A percentile compares a stretch with the other conserved stretches of the same genome.
Evolutionary conservation across 441 rosid species (phyloP).

Genomic region (Dalechampia spathulata): DNA sequence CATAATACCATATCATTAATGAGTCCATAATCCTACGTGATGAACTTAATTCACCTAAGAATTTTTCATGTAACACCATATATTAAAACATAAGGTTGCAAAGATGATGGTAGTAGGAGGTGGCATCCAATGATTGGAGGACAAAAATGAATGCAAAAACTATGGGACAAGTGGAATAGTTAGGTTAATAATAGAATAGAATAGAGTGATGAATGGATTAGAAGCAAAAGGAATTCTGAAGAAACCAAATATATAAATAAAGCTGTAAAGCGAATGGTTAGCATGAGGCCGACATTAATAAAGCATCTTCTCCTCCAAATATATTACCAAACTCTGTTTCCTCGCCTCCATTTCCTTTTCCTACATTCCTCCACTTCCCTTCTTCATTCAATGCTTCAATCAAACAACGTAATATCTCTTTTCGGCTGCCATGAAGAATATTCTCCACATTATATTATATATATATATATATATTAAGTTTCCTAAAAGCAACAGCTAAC

Average conservation of each 20-base stretch:
- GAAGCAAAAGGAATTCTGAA: background rate
- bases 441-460: background rate
- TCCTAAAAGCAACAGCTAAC: background rate
- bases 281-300: slow-evolving; percentile 29
- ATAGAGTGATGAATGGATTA: slow-evolving; percentile 12
- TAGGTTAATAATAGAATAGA: too few species aligned
- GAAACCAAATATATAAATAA: slow-evolving; percentile 10
- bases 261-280: slow-evolving; percentile 14
- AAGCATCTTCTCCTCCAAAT: too few species aligned
- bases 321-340: too few species aligned
- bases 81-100: too few species aligned
- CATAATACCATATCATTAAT: too few species aligned
- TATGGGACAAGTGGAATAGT: background rate
- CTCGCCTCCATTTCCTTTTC: too few species aligned
- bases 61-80: background rate
- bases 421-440: background rate
- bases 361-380: too few species aligned
- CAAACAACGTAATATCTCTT: too few species aligned
- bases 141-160: background rate
- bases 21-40: too few species aligned
- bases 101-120: background rate
- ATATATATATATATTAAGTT: background rate
- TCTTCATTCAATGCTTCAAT: background rate
- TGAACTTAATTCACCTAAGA: too few species aligned
- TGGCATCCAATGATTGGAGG: background rate